Evolutionary conservation across 352 stramenopile species (phyloP).

Genomic region (Blastocystis sp.): DNA sequence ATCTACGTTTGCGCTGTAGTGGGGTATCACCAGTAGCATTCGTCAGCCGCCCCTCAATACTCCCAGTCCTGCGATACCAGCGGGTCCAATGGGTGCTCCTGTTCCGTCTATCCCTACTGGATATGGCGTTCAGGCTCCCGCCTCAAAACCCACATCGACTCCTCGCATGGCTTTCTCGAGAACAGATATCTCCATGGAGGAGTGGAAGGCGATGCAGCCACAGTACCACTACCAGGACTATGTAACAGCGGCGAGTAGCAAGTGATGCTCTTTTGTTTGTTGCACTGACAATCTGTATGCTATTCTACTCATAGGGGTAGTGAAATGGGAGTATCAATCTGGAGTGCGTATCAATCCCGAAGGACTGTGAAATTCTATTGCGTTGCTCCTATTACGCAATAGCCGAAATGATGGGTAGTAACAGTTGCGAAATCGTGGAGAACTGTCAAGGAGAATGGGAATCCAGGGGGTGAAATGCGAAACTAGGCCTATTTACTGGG

Average conservation of each 20-base stretch:
- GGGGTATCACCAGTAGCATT: not conserved
- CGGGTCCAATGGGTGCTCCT: constrained; percentile 22
- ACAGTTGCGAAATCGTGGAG: not conserved
- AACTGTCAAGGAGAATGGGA: not conserved
- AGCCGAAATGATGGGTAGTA: not conserved
- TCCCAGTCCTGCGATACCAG: not conserved
- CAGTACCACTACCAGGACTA: constrained; percentile 69
- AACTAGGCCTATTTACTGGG: not conserved
- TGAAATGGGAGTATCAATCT: too few relatives aligned
- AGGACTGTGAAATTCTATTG: not conserved
- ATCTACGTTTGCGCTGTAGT: constrained; percentile 3
- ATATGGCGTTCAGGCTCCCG: not conserved
- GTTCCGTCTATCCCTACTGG: not conserved
- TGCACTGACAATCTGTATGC: not conserved
- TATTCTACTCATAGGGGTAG: too few relatives aligned
- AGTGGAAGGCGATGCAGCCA: constrained; percentile 64
- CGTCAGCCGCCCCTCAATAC: not conserved
- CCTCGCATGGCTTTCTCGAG: constrained; percentile 49
- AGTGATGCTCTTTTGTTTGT: not conserved
- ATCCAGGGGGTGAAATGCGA: not conserved
- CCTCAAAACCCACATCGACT: not conserved
- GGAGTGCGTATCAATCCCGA: too few relatives aligned
- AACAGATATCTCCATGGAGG: constrained; percentile 67
- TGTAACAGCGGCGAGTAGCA: not conserved
- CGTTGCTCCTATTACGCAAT: constrained; percentile 14